phyloP scores from a whole-genome alignment of 768 basidiomycete species.

The Auriscalpium microsporum region DNA sequence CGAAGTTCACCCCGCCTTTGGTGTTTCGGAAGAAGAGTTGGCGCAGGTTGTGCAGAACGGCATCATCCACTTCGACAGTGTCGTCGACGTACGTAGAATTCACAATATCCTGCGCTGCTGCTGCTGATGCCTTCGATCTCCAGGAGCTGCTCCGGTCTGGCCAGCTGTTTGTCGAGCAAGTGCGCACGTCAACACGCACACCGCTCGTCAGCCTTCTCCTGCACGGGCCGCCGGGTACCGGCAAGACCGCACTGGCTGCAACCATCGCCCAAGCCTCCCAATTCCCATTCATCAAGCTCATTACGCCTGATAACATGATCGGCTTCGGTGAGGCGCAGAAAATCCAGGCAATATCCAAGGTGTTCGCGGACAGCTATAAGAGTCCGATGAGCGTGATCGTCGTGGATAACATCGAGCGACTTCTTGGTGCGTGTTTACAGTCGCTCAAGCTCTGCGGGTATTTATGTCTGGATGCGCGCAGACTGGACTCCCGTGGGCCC shows the following conservation, averaged over 20 bases:
- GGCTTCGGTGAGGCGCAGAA: slow-evolving; percentile 92
- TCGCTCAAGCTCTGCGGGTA: too few relatives aligned
- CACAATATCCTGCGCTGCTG: background rate
- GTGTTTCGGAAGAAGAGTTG: slow-evolving; percentile 95
- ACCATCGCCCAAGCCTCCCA: slow-evolving; percentile 90
- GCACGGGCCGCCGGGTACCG: slow-evolving; percentile 83
- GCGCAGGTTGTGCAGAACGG: slow-evolving; percentile 91
- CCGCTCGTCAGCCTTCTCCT: slow-evolving; percentile 87
- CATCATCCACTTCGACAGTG: slow-evolving; percentile 77
- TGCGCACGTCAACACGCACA: slow-evolving; percentile 80
- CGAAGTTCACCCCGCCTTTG: slow-evolving; percentile 94
- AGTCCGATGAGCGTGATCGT: slow-evolving; percentile 94
- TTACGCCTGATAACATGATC: slow-evolving; percentile 95
- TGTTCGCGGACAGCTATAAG: slow-evolving; percentile 94
- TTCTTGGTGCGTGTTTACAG: slow-evolving; percentile 57
- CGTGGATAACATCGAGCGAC: slow-evolving; percentile 87
- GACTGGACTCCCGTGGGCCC: slow-evolving; percentile 97
- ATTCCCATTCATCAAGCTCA: slow-evolving; percentile 96
- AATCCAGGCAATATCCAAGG: slow-evolving; percentile 82
- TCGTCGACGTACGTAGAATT: slow-evolving; percentile 58
- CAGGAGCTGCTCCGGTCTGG: slow-evolving; percentile 86
- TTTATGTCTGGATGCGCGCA: slow-evolving; percentile 19
- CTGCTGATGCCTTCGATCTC: background rate
- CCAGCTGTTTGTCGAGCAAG: slow-evolving; percentile 86
- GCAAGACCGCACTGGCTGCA: slow-evolving; percentile 92